These are phyloP conservation scores for Fusarium sterilihyphosum DNA, from an alignment of 2,329 filamentous ascomycete genomes.

Conservation along the genomic window DNA sequence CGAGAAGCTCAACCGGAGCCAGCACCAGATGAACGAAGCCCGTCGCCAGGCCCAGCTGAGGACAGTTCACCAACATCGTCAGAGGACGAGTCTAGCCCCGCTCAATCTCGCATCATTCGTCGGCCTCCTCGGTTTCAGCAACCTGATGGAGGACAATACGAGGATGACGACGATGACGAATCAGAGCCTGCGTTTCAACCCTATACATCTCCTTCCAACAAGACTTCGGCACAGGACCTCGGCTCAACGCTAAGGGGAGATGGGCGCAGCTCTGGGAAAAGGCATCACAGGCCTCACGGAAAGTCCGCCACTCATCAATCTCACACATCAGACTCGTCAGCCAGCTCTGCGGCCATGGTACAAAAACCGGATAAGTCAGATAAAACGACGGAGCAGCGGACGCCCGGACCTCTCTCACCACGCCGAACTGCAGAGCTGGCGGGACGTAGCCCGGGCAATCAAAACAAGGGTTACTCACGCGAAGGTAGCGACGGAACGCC, in stretches of 20 bases:
- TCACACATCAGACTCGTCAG: slow-evolving; percentile 72
- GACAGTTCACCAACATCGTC: slow-evolving; percentile 54
- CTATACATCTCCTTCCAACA: slow-evolving; percentile 51
- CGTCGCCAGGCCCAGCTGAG: slow-evolving; percentile 51
- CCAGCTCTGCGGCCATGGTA: slow-evolving; percentile 59
- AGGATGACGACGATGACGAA: slow-evolving; percentile 66
- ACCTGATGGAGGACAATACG: slow-evolving; percentile 50
- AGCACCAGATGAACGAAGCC: slow-evolving; percentile 37
- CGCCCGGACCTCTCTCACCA: slow-evolving; percentile 63
- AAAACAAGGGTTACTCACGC: slow-evolving; percentile 61
- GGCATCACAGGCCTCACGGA: slow-evolving; percentile 43
- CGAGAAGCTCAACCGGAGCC: slow-evolving; percentile 15
- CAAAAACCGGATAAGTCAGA: slow-evolving; percentile 42
- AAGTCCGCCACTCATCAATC: slow-evolving; percentile 56
- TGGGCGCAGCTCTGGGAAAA: slow-evolving; percentile 47
- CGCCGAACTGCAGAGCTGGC: slow-evolving; percentile 68
- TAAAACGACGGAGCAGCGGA: slow-evolving; percentile 47
- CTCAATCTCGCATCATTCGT: slow-evolving; percentile 68
- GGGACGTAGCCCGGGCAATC: slow-evolving; percentile 62
- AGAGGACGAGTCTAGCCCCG: slow-evolving; percentile 61
- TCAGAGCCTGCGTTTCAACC: slow-evolving; percentile 66
- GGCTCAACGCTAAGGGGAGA: slow-evolving; percentile 64
- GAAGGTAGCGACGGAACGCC: slow-evolving; percentile 78
- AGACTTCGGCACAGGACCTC: slow-evolving; percentile 56
- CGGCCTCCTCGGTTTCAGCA: slow-evolving; percentile 64